Evolutionary conservation across 2,329 filamentous ascomycete species (phyloP).

Genomic region (Emmonsiellopsis sp.): DNA sequence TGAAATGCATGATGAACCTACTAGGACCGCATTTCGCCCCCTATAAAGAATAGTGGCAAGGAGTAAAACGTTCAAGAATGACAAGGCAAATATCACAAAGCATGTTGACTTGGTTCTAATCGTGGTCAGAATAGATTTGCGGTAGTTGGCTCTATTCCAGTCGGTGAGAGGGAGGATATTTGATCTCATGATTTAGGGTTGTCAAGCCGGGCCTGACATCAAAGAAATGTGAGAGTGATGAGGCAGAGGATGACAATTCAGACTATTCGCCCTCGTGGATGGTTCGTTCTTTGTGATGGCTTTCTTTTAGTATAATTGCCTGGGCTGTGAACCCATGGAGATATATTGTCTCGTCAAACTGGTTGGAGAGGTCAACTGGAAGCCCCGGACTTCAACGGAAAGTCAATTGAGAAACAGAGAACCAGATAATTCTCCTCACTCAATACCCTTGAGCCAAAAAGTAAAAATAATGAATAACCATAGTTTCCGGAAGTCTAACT

Average conservation of each 20-base stretch:
- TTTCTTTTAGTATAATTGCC: too few relatives aligned
- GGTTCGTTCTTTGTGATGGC: too few relatives aligned
- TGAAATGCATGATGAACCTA: not conserved
- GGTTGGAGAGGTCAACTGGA: too few relatives aligned
- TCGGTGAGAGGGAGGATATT: not conserved
- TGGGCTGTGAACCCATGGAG: too few relatives aligned
- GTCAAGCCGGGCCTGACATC: not conserved
- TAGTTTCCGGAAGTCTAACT: too few relatives aligned
- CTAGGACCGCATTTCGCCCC: not conserved
- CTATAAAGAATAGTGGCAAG: constrained; percentile 3
- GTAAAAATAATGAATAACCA: too few relatives aligned
- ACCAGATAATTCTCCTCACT: too few relatives aligned
- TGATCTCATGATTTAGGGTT: not conserved
- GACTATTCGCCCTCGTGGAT: not conserved
- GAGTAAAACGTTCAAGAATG: constrained; percentile 2
- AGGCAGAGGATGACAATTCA: not conserved
- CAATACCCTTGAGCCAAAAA: too few relatives aligned
- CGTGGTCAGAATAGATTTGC: not conserved
- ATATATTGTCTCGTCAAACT: too few relatives aligned
- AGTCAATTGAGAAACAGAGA: too few relatives aligned
- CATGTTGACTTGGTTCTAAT: not conserved
- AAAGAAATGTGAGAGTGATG: not conserved
- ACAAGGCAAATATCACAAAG: not conserved
- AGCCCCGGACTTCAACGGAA: too few relatives aligned
- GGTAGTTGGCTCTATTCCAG: not conserved